Conservation (phyloP, 2,329 filamentous ascomycete genomes). For the Davidsoniella australis region DNA sequence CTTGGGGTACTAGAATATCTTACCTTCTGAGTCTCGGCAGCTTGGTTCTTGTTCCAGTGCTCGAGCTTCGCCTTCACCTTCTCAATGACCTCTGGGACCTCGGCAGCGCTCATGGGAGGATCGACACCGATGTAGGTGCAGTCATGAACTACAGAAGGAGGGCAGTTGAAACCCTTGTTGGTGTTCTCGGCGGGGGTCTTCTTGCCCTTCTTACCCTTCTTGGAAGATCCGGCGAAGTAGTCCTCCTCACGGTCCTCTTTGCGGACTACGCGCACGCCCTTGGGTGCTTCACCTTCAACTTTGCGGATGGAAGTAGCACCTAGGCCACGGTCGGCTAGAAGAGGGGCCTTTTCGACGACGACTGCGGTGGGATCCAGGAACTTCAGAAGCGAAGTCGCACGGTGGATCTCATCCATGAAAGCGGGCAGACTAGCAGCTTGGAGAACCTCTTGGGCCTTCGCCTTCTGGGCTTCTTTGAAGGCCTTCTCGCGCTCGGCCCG, state of each 20-base stretch:
- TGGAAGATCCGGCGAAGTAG: constrained; percentile 66
- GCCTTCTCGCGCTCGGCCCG: constrained; percentile 64
- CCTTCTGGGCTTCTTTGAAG: constrained; percentile 56
- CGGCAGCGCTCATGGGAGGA: constrained; percentile 69
- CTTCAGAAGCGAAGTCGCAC: constrained; percentile 69
- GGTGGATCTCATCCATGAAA: constrained; percentile 83
- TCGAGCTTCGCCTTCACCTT: constrained; percentile 85
- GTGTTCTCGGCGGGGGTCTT: constrained; percentile 23
- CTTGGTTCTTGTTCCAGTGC: constrained; percentile 83
- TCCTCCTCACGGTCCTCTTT: constrained; percentile 83
- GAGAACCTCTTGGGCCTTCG: constrained; percentile 58
- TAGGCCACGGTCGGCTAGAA: constrained; percentile 52
- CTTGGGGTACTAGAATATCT: constrained; percentile 20
- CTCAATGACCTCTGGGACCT: constrained; percentile 64
- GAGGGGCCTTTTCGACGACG: constrained; percentile 47
- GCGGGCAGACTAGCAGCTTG: constrained; percentile 72
- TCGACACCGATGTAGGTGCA: constrained; percentile 71
- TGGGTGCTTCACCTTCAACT: constrained; percentile 64
- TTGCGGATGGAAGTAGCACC: constrained; percentile 65
- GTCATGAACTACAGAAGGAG: constrained; percentile 82
- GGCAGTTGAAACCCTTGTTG: constrained; percentile 57
- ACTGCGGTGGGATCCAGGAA: constrained; percentile 70
- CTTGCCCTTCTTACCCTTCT: constrained; percentile 80
- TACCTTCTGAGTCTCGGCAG: constrained; percentile 77
- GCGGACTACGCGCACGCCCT: constrained; percentile 64